Percentiles rank a stretch among this genome's conserved stretches.
Conservation (phyloP, 805 yeast species). For the Metschnikowia arizonensis region DNA sequence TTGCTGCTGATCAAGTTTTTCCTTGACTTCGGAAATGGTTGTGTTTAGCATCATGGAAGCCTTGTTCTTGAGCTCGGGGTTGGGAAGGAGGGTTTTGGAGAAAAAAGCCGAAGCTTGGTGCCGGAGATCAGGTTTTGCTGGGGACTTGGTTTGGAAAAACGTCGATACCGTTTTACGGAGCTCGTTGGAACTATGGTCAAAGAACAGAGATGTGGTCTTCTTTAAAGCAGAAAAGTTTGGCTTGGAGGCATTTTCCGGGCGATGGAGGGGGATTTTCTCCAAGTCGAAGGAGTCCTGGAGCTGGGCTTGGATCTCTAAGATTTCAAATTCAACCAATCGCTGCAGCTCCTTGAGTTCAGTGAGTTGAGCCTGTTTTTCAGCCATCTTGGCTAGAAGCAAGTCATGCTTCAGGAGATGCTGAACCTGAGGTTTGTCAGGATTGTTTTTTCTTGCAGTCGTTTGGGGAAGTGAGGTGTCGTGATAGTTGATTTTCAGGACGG, state of each 20-base stretch:
- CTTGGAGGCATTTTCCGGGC: neutral
- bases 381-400: conserved; percentile 24
- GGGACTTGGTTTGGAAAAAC: neutral
- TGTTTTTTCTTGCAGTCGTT: neutral
- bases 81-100: conserved; percentile 4
- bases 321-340: conserved; percentile 29
- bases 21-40: conserved; percentile 17
- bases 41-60: conserved; percentile 22
- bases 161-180: conserved; percentile 4
- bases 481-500: neutral
- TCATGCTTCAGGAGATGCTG: neutral
- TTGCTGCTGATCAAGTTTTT: conserved; percentile 19
- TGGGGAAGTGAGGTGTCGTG: neutral
- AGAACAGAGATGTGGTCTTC: conserved; percentile 10
- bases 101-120: conserved; percentile 1
- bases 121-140: neutral
- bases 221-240: neutral
- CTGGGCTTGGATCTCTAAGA: conserved; percentile 27
- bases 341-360: conserved; percentile 44
- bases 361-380: conserved; percentile 52
- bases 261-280: neutral
- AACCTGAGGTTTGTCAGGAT: neutral
- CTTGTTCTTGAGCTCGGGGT: conserved; percentile 16
- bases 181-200: conserved; percentile 7
- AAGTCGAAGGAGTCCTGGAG: conserved; percentile 9